A percentile compares a stretch with the other conserved stretches of the same genome.
Conservation (phyloP, 2,329 filamentous ascomycete species). For the Xylariaceae sp. region DNA sequence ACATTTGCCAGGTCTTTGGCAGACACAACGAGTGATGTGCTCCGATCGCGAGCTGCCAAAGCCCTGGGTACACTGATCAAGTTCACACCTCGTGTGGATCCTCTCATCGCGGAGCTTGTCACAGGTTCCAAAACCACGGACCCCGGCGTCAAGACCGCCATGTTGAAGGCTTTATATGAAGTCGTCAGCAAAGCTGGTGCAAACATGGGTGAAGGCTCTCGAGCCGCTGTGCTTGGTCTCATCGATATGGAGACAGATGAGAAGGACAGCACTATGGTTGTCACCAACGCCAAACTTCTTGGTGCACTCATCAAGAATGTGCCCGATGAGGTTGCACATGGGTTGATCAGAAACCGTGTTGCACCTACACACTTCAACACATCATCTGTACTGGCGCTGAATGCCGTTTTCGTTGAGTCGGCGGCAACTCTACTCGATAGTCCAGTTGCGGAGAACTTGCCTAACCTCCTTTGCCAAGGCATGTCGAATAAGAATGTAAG, state of each 20-base stretch:
- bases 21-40: conserved; percentile 83
- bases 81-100: conserved; percentile 91
- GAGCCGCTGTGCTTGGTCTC: conserved; percentile 78
- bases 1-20: conserved; percentile 96
- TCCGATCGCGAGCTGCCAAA: conserved; percentile 86
- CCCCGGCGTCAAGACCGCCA: conserved; percentile 83
- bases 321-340: conserved; percentile 64
- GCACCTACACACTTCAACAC: conserved; percentile 72
- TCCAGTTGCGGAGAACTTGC: conserved; percentile 68
- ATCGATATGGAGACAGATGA: conserved; percentile 84
- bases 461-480: conserved; percentile 74
- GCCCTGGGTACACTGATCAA: conserved; percentile 94
- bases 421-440: conserved; percentile 65
- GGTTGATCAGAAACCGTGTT: conserved; percentile 67
- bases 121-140: conserved; percentile 93
- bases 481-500: conserved; percentile 74
- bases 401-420: conserved; percentile 82
- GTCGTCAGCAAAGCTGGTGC: conserved; percentile 91
- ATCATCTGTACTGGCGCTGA: conserved; percentile 80
- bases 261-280: conserved; percentile 72
- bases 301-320: conserved; percentile 88
- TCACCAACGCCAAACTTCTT: conserved; percentile 86
- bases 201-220: conserved; percentile 92
- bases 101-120: conserved; percentile 86
- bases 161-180: conserved; percentile 95